These are phyloP conservation scores for Pneumocystis carinii DNA, from an alignment of 1,139 yeast species.

Conservation along the genomic window DNA sequence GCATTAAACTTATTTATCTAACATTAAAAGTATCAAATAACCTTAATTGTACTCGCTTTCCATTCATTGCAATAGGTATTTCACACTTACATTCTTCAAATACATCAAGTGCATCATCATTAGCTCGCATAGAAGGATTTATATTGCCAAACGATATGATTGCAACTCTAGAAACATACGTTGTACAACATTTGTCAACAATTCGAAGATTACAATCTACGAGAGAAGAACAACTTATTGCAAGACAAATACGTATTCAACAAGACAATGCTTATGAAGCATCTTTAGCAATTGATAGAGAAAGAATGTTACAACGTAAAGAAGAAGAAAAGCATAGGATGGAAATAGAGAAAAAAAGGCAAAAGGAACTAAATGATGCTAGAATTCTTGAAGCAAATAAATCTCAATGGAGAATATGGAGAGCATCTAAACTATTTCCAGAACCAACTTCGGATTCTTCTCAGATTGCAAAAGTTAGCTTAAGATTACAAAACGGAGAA, in stretches of 20 bases:
- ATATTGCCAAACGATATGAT: conserved; percentile 21
- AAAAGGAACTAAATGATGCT: conserved; percentile 15
- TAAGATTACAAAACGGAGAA: conserved; percentile 46
- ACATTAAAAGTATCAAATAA: conserved; percentile 44
- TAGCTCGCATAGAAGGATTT: conserved; percentile 53
- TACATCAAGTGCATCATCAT: conserved; percentile 36
- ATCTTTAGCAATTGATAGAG: conserved; percentile 46
- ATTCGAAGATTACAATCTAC: conserved; percentile 34
- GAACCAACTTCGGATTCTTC: conserved; percentile 20
- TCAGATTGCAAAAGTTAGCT: conserved; percentile 27
- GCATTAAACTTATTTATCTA: neutral
- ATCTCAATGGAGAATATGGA: conserved; percentile 34
- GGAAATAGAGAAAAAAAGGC: conserved; percentile 20
- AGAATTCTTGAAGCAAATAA: conserved; percentile 5
- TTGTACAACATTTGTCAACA: conserved; percentile 17
- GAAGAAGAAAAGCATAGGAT: conserved; percentile 21
- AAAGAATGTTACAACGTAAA: conserved; percentile 27
- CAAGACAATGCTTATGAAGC: conserved; percentile 69
- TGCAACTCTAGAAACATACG: conserved; percentile 21
- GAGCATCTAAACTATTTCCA: conserved; percentile 28
- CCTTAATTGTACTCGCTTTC: conserved; percentile 58
- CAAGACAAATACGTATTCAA: conserved; percentile 48
- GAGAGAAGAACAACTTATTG: conserved; percentile 46
- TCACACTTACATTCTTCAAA: conserved; percentile 32
- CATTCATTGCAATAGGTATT: conserved; percentile 53